Evolutionary conservation across 139 green algal species (phyloP).

Genomic region (Tetradesmus lagerheimii): DNA sequence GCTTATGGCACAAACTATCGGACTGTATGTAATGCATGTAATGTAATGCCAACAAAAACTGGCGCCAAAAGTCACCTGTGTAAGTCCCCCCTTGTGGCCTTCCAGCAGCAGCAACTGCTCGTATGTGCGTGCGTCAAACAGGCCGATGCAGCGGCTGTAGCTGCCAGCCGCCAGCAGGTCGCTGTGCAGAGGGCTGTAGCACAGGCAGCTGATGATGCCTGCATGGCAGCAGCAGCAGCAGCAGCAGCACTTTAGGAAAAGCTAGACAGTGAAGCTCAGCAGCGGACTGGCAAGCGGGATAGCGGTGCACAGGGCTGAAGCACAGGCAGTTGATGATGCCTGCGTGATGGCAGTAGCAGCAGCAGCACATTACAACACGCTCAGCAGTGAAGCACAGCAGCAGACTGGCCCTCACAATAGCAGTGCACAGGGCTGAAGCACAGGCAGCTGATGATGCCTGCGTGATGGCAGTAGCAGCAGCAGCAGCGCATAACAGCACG

Average conservation of each 20-base stretch:
- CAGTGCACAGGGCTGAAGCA: slow-evolving; percentile 67
- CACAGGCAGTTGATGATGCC: slow-evolving; percentile 91
- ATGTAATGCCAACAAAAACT: no score
- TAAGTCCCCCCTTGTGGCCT: slow-evolving; percentile 82
- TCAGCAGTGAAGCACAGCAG: no score
- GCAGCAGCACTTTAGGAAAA: no score
- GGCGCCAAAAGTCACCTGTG: slow-evolving; percentile 72
- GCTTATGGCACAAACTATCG: no score
- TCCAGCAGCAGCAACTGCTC: slow-evolving; percentile 78
- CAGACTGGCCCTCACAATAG: no score
- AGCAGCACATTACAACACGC: neutral
- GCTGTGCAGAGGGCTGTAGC: slow-evolving; percentile 59
- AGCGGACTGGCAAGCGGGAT: no score
- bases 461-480: neutral
- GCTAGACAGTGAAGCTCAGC: no score
- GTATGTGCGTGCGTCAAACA: slow-evolving; percentile 70
- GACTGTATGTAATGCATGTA: no score
- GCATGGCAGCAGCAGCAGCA: slow-evolving; percentile 15
- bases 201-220: slow-evolving; percentile 92
- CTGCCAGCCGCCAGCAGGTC: slow-evolving; percentile 83
- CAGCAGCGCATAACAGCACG: no score
- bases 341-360: slow-evolving; percentile 46
- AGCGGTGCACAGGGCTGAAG: slow-evolving; percentile 65
- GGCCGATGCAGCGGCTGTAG: slow-evolving; percentile 74
- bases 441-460: slow-evolving; percentile 92